A percentile compares a stretch with the other conserved stretches of the same genome.
Conservation (phyloP, 108 stramenopile species). For the Discostella pseudostelligera region DNA sequence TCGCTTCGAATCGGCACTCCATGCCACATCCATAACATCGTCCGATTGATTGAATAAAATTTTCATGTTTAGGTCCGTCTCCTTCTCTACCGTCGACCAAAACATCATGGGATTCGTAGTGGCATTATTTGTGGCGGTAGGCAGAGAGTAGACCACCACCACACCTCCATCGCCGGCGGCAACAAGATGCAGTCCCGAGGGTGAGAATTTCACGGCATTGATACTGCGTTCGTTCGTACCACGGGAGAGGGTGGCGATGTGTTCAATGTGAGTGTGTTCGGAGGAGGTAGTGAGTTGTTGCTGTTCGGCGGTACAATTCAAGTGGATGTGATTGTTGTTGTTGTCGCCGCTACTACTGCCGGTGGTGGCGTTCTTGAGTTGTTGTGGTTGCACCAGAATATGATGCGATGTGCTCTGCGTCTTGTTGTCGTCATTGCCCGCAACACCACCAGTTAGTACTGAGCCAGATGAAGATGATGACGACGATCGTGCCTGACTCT, state of each 20-base stretch:
- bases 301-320: conserved; percentile 1
- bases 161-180: conserved; percentile 86
- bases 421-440: neutral
- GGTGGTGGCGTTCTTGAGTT: conserved; percentile 3
- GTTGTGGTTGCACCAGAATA: conserved; percentile 23
- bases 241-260: conserved; percentile 62
- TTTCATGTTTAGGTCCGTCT: conserved; percentile 63
- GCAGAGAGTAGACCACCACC: conserved; percentile 70
- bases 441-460: neutral
- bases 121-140: conserved; percentile 34
- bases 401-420: neutral
- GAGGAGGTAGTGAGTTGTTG: conserved; percentile 8
- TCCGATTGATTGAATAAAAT: conserved; percentile 61
- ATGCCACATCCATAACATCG: conserved; percentile 74
- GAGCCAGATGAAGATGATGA: neutral
- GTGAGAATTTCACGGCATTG: conserved; percentile 73
- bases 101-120: conserved; percentile 41
- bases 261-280: conserved; percentile 52
- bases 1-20: conserved; percentile 71
- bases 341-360: neutral
- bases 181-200: conserved; percentile 83
- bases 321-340: neutral
- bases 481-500: conserved; percentile 6
- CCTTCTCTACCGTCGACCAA: conserved; percentile 46
- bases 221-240: conserved; percentile 59